phyloP scores from a whole-genome alignment of 2,329 filamentous ascomycete genomes.

The Cladophialophora yegresii region DNA sequence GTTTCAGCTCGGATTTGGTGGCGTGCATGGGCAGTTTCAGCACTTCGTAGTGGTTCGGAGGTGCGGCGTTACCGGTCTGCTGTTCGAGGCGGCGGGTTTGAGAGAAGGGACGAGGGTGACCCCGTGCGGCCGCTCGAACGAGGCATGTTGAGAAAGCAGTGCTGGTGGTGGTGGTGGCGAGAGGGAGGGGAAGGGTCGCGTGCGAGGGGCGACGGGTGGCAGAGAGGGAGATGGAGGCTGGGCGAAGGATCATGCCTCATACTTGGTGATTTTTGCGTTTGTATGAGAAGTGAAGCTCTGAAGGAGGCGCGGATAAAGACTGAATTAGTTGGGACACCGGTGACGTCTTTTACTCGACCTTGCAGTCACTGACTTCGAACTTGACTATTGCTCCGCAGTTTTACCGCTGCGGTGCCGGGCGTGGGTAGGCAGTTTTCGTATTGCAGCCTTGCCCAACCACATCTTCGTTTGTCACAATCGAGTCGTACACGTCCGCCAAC shows the following conservation, averaged over 20 bases:
- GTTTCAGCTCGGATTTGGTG: constrained; percentile 78
- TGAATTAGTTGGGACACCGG: neutral
- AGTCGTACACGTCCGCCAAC: constrained; percentile 1
- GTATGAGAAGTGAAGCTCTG: neutral
- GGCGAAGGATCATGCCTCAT: constrained; percentile 37
- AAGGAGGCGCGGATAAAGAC: neutral
- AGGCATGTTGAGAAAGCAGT: neutral
- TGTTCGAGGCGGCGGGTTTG: constrained; percentile 14
- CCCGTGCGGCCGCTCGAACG: neutral
- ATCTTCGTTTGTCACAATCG: neutral
- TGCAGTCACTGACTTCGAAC: neutral
- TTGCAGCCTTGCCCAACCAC: neutral
- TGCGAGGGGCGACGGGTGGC: constrained; percentile 10
- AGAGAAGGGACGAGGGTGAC: constrained; percentile 24
- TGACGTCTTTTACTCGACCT: constrained; percentile 17
- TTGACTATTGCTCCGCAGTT: constrained; percentile 9
- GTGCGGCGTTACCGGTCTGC: constrained; percentile 27
- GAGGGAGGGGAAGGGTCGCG: constrained; percentile 6
- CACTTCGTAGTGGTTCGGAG: constrained; percentile 74
- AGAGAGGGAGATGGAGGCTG: constrained; percentile 17
- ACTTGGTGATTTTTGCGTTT: constrained; percentile 18
- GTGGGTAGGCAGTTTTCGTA: neutral
- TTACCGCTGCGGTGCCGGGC: constrained; percentile 5
- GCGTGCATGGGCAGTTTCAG: constrained; percentile 72
- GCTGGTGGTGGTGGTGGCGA: constrained; percentile 1